These are phyloP conservation scores for Iris pallida DNA, from an alignment of 116 monocot species.

Conservation along the genomic window DNA sequence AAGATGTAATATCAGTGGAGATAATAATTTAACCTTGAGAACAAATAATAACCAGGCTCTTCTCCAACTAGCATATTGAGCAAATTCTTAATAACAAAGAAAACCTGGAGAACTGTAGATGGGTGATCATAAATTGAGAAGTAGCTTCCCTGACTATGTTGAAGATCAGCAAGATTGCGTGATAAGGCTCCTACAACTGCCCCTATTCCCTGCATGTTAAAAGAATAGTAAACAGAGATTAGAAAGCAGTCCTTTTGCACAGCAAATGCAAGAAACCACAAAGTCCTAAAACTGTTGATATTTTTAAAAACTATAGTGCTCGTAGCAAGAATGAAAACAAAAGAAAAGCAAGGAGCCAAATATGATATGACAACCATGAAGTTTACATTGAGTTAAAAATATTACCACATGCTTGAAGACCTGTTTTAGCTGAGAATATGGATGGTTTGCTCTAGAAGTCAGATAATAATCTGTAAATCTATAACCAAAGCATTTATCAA, in stretches of 20 bases:
- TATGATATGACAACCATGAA: background rate
- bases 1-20: no score
- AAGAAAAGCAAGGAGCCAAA: background rate
- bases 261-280: background rate
- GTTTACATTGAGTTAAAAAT: background rate
- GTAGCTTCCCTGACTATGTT: slow-evolving; percentile 49
- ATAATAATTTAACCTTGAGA: no score
- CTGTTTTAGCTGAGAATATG: slow-evolving; percentile 70
- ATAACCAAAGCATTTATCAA: slow-evolving; percentile 64
- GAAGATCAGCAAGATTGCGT: slow-evolving; percentile 57
- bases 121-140: no score
- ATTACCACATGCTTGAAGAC: slow-evolving; percentile 85
- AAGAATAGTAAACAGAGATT: background rate
- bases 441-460: slow-evolving; percentile 62
- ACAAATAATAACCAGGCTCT: no score
- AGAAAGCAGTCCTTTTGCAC: background rate
- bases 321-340: background rate
- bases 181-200: slow-evolving; percentile 74
- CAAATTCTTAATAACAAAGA: no score
- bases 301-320: background rate
- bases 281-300: background rate
- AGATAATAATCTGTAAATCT: slow-evolving; percentile 72
- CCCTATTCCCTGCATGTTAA: slow-evolving; percentile 44
- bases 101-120: no score
- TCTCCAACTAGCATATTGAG: no score